Conservation (phyloP, 345 rosid genomes). For the Dipteronia sinensis region DNA sequence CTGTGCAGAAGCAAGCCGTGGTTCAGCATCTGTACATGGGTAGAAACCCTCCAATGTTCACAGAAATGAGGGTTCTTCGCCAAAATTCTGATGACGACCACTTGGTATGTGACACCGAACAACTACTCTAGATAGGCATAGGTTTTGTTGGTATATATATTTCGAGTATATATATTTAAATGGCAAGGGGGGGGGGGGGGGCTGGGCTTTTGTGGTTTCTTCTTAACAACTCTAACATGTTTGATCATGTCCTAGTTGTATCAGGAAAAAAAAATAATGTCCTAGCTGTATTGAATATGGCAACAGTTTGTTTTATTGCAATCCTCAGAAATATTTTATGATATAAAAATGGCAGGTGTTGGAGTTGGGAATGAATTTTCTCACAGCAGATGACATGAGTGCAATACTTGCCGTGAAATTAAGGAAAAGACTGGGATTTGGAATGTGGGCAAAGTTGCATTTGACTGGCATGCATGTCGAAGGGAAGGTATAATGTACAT, state of each 20-base stretch:
- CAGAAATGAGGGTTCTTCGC: conserved; percentile 75
- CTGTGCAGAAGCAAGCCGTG: conserved; percentile 68
- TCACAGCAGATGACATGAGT: conserved; percentile 93
- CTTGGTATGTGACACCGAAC: conserved; percentile 49
- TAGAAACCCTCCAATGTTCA: conserved; percentile 82
- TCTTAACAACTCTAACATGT: neutral
- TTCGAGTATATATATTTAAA: no score
- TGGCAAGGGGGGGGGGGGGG: no score
- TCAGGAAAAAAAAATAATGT: neutral
- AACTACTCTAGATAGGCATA: neutral
- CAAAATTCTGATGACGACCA: conserved; percentile 77
- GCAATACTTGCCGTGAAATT: conserved; percentile 87
- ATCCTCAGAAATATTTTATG: conserved; percentile 15
- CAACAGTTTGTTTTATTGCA: neutral
- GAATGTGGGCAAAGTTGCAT: conserved; percentile 92
- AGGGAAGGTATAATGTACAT: conserved; percentile 67
- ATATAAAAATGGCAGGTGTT: conserved; percentile 58
- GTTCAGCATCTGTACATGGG: conserved; percentile 86
- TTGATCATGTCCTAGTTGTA: neutral
- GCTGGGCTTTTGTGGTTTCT: neutral
- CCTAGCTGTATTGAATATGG: neutral
- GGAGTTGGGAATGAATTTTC: conserved; percentile 90
- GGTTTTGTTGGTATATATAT: neutral
- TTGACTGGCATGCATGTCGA: conserved; percentile 94
- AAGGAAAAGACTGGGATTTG: conserved; percentile 87